A percentile compares a stretch with the other conserved stretches of the same genome.
These are phyloP conservation scores for Gaultheria prostrata DNA, from an alignment of 148 eudicot genomes.

Conservation along the genomic window DNA sequence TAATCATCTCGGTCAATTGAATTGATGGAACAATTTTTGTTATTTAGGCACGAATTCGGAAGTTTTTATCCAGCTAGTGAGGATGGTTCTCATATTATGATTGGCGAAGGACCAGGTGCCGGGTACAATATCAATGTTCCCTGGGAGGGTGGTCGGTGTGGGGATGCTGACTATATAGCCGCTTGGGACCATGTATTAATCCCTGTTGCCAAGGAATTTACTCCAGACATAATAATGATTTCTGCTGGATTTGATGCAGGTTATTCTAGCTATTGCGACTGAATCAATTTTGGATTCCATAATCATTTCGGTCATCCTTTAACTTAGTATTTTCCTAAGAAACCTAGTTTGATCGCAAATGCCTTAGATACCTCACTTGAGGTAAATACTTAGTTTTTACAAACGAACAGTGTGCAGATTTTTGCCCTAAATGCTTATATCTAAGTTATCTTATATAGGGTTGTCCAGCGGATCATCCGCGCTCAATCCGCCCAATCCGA, in stretches of 20 bases:
- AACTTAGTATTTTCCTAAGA: background rate
- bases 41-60: constrained; percentile 79
- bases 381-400: background rate
- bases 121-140: constrained; percentile 98
- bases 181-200: constrained; percentile 88
- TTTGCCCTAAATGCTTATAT: background rate
- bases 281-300: background rate
- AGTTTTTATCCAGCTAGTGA: constrained; percentile 80
- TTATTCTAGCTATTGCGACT: constrained; percentile 24
- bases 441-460: too few relatives aligned
- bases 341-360: background rate
- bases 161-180: constrained; percentile 93
- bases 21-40: constrained; percentile 3
- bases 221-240: constrained; percentile 76
- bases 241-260: constrained; percentile 99
- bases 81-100: constrained; percentile 84
- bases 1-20: background rate
- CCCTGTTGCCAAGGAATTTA: constrained; percentile 93
- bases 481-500: too few relatives aligned
- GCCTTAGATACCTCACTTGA: background rate
- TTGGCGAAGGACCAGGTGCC: constrained; percentile 79
- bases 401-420: background rate
- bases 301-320: background rate
- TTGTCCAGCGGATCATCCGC: too few relatives aligned
- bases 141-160: constrained; percentile 89